Base-by-base conservation (phyloP, 2,329 filamentous ascomycete genomes). In the Orbilia quercus region DNA sequence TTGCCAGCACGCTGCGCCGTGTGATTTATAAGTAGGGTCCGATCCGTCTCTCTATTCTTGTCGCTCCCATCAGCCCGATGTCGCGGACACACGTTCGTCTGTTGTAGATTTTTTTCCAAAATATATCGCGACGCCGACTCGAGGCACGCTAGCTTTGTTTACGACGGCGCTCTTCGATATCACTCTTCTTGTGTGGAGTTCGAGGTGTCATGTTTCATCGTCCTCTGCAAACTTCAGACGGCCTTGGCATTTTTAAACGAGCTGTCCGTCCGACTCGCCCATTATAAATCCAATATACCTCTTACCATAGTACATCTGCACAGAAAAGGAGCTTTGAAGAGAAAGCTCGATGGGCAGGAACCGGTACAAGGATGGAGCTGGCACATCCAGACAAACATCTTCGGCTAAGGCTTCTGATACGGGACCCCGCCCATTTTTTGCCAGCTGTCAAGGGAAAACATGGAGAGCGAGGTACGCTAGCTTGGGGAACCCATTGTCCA, bases 361-460 rank as follows among this genome's bases (percentile, higher is more conserved):
- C n/a, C 16, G 51, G 22, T 22, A 48, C 31, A 51, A 53, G 58
- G 58, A 59, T 72, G 38, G 53, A 72, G 59, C 59, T 72, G 51
- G 59, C 53, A 53, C 28, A 48, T 50, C 40, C 53, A 55, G 45
- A 18, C 51, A 47, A 55, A 53, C 53, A 38, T 54, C 59, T 65
- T 72, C 67, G 67, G 67, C 54, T 72, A 64, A 65, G 59, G 53
- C 59, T 72, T 65, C 67, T 72, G 67, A 65, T 54, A 72, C 38
- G 47, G 67, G 67, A 64, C 60, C 60, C 55, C 40, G 23, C 64
- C 54, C 64, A 60, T 69, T 14, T 59, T 58, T 50, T 65, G 67
- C 67, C 67, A 72, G 59, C 67, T 72, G 59, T 65, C 59, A 58
- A 63, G 57, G 50, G 55, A 65, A 51, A 65, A 48, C 48, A 55